Evolutionary conservation across 2,329 filamentous ascomycete species (phyloP).

Genomic region (Fonsecaea monophora): DNA sequence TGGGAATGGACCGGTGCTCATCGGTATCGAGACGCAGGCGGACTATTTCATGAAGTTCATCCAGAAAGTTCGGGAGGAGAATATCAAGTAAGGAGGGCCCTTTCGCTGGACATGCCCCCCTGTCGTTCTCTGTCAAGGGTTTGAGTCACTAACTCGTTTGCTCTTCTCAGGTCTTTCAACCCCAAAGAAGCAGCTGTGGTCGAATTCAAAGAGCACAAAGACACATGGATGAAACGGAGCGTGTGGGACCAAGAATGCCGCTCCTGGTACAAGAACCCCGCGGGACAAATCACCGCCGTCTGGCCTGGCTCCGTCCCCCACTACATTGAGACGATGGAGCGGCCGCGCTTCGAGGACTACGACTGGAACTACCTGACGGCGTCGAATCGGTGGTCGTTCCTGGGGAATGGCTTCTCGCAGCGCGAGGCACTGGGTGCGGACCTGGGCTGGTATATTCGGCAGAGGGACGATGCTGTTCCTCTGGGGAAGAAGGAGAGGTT

Average conservation of each 20-base stretch:
- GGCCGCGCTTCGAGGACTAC: slow-evolving; percentile 53
- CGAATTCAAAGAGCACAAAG: slow-evolving; percentile 47
- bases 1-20: slow-evolving; percentile 41
- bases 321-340: slow-evolving; percentile 52
- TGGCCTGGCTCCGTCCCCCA: slow-evolving; percentile 60
- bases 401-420: no score
- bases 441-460: no score
- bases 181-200: slow-evolving; percentile 42
- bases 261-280: slow-evolving; percentile 52
- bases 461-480: no score
- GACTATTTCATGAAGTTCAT: slow-evolving; percentile 43
- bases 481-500: no score
- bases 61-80: slow-evolving; percentile 46
- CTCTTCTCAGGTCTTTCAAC: slow-evolving; percentile 36
- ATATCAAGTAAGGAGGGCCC: slow-evolving; percentile 44
- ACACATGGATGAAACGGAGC: slow-evolving; percentile 57
- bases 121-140: no score
- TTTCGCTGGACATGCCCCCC: no score
- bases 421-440: no score
- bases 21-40: slow-evolving; percentile 38
- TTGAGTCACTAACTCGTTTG: no score
- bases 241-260: slow-evolving; percentile 56
- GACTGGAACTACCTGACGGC: slow-evolving; percentile 30
- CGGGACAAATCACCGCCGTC: slow-evolving; percentile 52
- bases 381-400: no score